Base-by-base conservation (phyloP, 805 yeast genomes). In the Yarrowia phangngaensis region DNA sequence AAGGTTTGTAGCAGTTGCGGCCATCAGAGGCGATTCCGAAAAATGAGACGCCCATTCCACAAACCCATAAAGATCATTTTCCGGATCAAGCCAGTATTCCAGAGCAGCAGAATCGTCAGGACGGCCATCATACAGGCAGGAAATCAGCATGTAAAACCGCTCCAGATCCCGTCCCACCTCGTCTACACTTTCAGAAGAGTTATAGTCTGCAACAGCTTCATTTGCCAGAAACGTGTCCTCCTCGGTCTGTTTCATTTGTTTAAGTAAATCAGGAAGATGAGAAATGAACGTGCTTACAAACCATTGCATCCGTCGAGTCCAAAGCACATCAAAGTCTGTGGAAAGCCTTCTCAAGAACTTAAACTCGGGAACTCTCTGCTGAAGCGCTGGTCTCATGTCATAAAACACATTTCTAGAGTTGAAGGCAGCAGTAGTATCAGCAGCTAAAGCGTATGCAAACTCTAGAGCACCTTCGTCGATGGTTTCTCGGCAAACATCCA, bases 31-130 rank as follows among this genome's bases (percentile, higher is more conserved):
- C 1, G 64, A 54, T 12, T 86, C 86, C 53, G 80, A 87, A 58
- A 84, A 80, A 52, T 78, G 79, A 2, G 92, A 71, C 0, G 95
- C 94, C 97, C 97, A 92, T 50, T 76, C 77, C 30, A 90, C 70
- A 55, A 92, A 89, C 0, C 95, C 97, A 58, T 77, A 72, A 2
- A 86, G 70, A 51, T 80, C 79, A 11, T 82, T 75, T 47, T 74
- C 79, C 14, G 75, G 68, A 54, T 82, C 85, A 9, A 64, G 62
- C 95, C 95, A 89, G 59, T 85, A 83, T 7, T 46, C 49, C 1
- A 70, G 58, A 11, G 84, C 74, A 6, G 80, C 65, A 19, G n/a
- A n/a, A n/a, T n/a, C n/a, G 0, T 73, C 72, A 0, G 80, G 78
- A 51, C 95, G 71, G 13, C 75, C 71, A 20, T 74, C 68, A 61